Conservation (phyloP, 1,139 yeast species). For the Protomyces arabidopsidicola region DNA sequence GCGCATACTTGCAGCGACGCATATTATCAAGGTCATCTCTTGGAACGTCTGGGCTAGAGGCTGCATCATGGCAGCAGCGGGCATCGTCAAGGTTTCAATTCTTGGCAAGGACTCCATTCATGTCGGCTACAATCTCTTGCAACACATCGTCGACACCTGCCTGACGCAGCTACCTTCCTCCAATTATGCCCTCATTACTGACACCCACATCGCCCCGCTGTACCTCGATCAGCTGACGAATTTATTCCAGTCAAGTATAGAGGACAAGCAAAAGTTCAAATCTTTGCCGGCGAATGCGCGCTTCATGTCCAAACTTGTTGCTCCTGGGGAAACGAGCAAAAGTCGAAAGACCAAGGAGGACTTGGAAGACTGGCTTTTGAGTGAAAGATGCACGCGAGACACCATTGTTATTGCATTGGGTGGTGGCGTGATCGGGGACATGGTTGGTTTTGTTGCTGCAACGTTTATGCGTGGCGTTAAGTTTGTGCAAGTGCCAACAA, state of each 20-base stretch:
- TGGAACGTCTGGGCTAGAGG: background rate
- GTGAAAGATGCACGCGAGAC: constrained; percentile 92
- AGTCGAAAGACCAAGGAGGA: constrained; percentile 83
- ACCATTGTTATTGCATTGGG: constrained; percentile 81
- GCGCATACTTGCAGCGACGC: too few relatives aligned
- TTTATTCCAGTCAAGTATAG: constrained; percentile 39
- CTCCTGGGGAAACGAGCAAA: constrained; percentile 94
- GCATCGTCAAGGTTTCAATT: constrained; percentile 38
- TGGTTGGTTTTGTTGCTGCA: constrained; percentile 98
- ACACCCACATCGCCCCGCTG: constrained; percentile 56
- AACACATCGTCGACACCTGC: constrained; percentile 69
- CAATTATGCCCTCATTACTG: constrained; percentile 87
- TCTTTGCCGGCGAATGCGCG: constrained; percentile 45
- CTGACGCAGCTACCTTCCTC: constrained; percentile 66
- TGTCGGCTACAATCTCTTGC: constrained; percentile 78
- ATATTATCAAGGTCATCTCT: too few relatives aligned
- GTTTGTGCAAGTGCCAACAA: constrained; percentile 89
- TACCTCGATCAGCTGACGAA: constrained; percentile 51
- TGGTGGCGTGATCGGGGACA: constrained; percentile 98
- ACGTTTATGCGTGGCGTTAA: constrained; percentile 98
- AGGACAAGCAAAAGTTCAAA: constrained; percentile 30
- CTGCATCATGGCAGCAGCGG: background rate
- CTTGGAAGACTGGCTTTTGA: constrained; percentile 82
- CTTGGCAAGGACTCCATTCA: constrained; percentile 82
- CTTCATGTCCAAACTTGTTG: constrained; percentile 64